phyloP scores from a whole-genome alignment of 1,284 basidiomycete genomes.

The Leccinum insolens region DNA sequence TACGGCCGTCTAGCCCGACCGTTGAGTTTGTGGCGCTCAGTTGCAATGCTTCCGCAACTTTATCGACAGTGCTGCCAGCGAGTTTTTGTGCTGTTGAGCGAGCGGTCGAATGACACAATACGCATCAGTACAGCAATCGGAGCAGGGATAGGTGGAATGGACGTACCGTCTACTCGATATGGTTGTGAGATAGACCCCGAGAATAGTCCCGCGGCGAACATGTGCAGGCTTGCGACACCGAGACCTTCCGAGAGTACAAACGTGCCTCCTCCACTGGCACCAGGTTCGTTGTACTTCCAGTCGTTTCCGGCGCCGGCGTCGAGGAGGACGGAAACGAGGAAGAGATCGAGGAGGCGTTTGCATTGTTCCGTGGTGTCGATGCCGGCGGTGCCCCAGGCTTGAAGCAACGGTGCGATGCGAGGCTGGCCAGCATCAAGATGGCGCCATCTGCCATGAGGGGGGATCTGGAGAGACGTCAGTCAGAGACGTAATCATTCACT shows the following conservation, averaged over 20 bases:
- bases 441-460: slow-evolving; percentile 89
- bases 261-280: slow-evolving; percentile 45
- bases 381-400: slow-evolving; percentile 53
- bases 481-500: slow-evolving; percentile 4
- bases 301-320: slow-evolving; percentile 90
- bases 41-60: slow-evolving; percentile 78
- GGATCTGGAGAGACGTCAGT: slow-evolving; percentile 55
- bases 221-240: slow-evolving; percentile 89
- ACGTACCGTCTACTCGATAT: slow-evolving; percentile 75
- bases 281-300: slow-evolving; percentile 79
- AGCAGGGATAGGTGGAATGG: neutral
- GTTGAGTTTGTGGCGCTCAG: slow-evolving; percentile 81
- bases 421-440: slow-evolving; percentile 77
- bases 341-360: slow-evolving; percentile 84
- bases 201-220: slow-evolving; percentile 87
- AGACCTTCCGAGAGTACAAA: slow-evolving; percentile 87
- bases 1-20: slow-evolving; percentile 88
- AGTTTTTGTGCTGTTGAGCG: slow-evolving; percentile 67
- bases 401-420: slow-evolving; percentile 64
- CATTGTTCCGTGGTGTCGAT: slow-evolving; percentile 64
- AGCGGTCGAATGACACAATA: slow-evolving; percentile 10
- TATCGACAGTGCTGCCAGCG: slow-evolving; percentile 62
- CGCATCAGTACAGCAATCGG: neutral
- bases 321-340: slow-evolving; percentile 92
- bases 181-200: slow-evolving; percentile 67